Evolutionary conservation across 2,329 filamentous ascomycete genomes (phyloP), one percentile per base, ranked within the genome.

Genomic region (Aaosphaeria arxii): DNA sequence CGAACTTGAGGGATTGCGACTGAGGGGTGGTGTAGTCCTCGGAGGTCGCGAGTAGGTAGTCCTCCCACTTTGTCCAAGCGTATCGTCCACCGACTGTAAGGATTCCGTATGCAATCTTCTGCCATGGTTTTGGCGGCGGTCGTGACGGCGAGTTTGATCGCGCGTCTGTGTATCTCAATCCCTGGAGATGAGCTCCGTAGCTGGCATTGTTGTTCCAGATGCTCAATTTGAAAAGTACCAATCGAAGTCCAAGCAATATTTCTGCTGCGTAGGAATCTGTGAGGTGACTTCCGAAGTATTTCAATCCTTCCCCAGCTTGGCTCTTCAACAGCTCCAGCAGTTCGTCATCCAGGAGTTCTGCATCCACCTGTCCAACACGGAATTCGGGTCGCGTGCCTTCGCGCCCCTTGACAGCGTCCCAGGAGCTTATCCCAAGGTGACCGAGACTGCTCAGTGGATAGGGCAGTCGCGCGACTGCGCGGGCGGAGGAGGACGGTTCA

Each of bases 201-300:
- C 89, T 95, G 36, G 94, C 89, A 69, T 96, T 86, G 69, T 96
- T 89, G 70, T 97, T 91, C 94, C 94, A 99, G 49, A 99, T 86
- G 11, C 88, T 90, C 53, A 99, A 81, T 72, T 99, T 99, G 78
- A 96, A 99, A 6, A 99, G 76, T 3, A 91, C 76, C 2, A 87
- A 83, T 42, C 92, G 81, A 47, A 99, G 77, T 0, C 77, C 81
- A 30, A 96, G 78, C 53, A 87, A 78, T 46, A 97, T 92, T 73
- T 97, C 94, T 45, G 88, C 79, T 11, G 85, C 85, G 85, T 89
- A 96, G 62, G 95, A 89, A 67, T 96, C 90, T 49, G 87, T 83
- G 40, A 95, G 72, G 67, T 91, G 83, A 11, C 78, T 66, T 67
- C 87, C 86, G 57, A 91, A 87, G 69, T 96, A 94, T 66, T 91